phyloP scores from a whole-genome alignment of 2,329 filamentous ascomycete species.

The Apiospora kogelbergensis region DNA sequence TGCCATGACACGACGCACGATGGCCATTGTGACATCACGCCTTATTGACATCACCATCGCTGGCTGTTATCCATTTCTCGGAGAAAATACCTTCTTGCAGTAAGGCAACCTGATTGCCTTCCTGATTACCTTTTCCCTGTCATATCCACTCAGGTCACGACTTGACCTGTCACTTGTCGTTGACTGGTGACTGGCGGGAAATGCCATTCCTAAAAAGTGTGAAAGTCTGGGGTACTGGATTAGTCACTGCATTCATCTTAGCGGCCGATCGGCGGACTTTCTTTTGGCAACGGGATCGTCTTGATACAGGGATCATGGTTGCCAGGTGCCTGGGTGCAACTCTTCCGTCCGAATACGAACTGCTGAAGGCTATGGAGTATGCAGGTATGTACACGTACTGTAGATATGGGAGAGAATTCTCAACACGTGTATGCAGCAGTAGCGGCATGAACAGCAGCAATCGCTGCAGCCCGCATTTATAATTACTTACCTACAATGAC shows the following conservation, averaged over 20 bases:
- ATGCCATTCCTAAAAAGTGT: neutral
- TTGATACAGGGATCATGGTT: too few relatives aligned
- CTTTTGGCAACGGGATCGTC: neutral
- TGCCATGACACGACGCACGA: neutral
- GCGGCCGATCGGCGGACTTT: neutral
- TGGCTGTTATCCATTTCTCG: neutral
- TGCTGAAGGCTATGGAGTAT: too few relatives aligned
- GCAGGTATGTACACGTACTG: too few relatives aligned
- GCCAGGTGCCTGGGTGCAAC: too few relatives aligned
- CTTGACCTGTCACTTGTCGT: neutral
- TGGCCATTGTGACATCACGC: neutral
- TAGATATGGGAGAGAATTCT: too few relatives aligned
- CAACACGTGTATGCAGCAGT: too few relatives aligned
- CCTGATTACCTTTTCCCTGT: neutral
- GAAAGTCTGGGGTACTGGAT: slow-evolving; percentile 2
- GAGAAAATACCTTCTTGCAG: neutral
- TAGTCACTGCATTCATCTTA: neutral
- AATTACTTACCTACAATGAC: too few relatives aligned
- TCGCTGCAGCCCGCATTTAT: neutral
- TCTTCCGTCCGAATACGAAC: neutral
- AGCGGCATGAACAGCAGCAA: neutral
- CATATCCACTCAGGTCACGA: neutral
- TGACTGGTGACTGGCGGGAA: neutral
- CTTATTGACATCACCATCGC: neutral
- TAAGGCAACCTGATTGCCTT: neutral